Conservation (phyloP, 306 rosid species). For the Comarum palustre region DNA sequence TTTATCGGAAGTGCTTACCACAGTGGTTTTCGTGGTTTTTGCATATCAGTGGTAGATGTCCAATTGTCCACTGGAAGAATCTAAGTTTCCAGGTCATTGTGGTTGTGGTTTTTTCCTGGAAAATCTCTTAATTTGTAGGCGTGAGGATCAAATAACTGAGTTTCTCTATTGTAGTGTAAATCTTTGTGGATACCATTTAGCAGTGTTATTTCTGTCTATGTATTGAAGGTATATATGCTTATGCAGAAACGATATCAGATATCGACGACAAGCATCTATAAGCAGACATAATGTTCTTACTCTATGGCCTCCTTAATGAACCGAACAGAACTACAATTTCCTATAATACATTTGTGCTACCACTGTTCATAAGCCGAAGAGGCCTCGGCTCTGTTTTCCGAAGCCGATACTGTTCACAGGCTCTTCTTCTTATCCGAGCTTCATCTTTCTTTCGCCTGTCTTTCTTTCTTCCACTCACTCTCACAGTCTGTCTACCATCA, state of each 20-base stretch:
- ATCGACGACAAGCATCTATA: background rate
- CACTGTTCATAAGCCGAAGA: too few relatives aligned
- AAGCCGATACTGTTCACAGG: too few relatives aligned
- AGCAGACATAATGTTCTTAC: background rate
- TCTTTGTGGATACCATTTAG: slow-evolving; percentile 11
- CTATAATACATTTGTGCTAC: too few relatives aligned
- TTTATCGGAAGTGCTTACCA: slow-evolving; percentile 42
- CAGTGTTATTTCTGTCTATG: background rate
- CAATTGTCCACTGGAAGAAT: slow-evolving; percentile 42
- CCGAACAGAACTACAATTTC: background rate
- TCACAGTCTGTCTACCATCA: too few relatives aligned
- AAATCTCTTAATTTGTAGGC: slow-evolving; percentile 16
- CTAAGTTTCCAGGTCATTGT: slow-evolving; percentile 26
- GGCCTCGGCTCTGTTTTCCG: too few relatives aligned
- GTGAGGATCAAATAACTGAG: slow-evolving; percentile 18
- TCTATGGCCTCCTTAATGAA: background rate
- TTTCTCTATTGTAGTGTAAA: slow-evolving; percentile 14
- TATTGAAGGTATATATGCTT: background rate
- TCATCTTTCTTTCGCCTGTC: too few relatives aligned
- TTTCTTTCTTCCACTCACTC: too few relatives aligned
- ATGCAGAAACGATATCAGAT: background rate
- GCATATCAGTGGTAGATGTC: slow-evolving; percentile 29
- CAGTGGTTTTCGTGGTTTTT: slow-evolving; percentile 44
- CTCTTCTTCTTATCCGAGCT: too few relatives aligned
- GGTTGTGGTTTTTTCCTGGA: slow-evolving; percentile 14